phyloP scores from a whole-genome alignment of 108 stramenopile species.

The Hondaea fermentalgiana region DNA sequence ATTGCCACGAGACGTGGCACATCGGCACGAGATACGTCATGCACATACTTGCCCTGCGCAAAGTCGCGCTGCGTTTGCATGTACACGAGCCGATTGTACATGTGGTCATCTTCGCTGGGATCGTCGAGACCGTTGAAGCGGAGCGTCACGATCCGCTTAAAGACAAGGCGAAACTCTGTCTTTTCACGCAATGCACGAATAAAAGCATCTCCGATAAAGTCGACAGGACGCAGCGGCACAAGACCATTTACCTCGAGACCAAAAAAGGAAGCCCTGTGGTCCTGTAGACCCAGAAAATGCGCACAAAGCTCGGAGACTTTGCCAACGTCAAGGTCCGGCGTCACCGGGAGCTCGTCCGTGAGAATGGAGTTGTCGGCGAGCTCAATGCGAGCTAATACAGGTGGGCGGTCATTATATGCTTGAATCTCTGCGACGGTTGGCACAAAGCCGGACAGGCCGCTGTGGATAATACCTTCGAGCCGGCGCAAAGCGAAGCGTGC shows the following conservation, averaged over 20 bases:
- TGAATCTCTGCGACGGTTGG: conserved; percentile 56
- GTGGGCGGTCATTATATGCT: conserved; percentile 60
- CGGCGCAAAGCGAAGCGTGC: conserved; percentile 50
- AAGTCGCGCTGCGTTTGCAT: conserved; percentile 57
- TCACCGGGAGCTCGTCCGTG: conserved; percentile 57
- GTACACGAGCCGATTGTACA: conserved; percentile 49
- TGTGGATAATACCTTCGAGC: conserved; percentile 50
- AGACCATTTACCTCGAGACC: conserved; percentile 55
- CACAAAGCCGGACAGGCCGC: conserved; percentile 50
- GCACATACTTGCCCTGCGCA: conserved; percentile 33
- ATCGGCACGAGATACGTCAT: background rate
- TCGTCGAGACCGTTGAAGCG: conserved; percentile 27
- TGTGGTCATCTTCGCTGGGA: background rate
- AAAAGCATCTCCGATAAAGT: conserved; percentile 54
- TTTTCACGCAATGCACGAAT: conserved; percentile 50
- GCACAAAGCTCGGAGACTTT: conserved; percentile 56
- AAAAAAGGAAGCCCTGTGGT: conserved; percentile 34
- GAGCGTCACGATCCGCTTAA: conserved; percentile 49
- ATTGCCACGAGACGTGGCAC: background rate
- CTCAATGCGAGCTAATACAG: conserved; percentile 53
- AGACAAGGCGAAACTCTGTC: conserved; percentile 54
- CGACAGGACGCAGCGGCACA: conserved; percentile 46
- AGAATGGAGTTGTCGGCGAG: conserved; percentile 52
- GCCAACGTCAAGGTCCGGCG: conserved; percentile 54
- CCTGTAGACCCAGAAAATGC: conserved; percentile 47